phyloP scores from a whole-genome alignment of 2,329 filamentous ascomycete species.

The Aspergillus fructus region DNA sequence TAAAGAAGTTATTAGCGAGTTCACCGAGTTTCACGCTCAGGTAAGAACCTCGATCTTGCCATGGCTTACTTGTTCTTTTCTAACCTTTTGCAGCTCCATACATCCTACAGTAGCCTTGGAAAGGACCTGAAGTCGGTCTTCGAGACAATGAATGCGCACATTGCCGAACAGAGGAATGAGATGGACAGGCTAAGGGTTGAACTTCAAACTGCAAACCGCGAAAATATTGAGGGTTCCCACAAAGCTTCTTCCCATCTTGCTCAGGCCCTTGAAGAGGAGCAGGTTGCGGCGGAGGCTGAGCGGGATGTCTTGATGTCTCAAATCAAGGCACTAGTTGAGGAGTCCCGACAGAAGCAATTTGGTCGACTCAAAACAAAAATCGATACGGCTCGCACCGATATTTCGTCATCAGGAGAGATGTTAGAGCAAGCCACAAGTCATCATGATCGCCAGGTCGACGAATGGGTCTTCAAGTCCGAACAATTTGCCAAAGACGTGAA shows the following conservation, averaged over 20 bases:
- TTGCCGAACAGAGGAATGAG: slow-evolving; percentile 74
- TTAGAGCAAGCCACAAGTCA: slow-evolving; percentile 65
- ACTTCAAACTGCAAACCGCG: slow-evolving; percentile 67
- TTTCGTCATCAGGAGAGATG: slow-evolving; percentile 62
- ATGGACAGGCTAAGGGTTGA: slow-evolving; percentile 71
- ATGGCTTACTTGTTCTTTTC: background rate
- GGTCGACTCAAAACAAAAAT: slow-evolving; percentile 66
- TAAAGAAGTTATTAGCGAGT: slow-evolving; percentile 81
- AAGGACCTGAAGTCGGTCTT: slow-evolving; percentile 85
- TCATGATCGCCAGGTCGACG: slow-evolving; percentile 71
- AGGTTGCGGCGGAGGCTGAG: slow-evolving; percentile 69
- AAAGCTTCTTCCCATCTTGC: slow-evolving; percentile 66
- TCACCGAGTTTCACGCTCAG: slow-evolving; percentile 77
- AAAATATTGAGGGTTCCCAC: slow-evolving; percentile 67
- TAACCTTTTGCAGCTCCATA: slow-evolving; percentile 61
- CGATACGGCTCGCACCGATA: slow-evolving; percentile 60
- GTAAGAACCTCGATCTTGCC: slow-evolving; percentile 30
- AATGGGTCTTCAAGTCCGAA: slow-evolving; percentile 69
- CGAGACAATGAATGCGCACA: slow-evolving; percentile 72
- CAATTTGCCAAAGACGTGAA: slow-evolving; percentile 69
- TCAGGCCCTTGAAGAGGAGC: slow-evolving; percentile 72
- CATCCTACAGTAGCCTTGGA: slow-evolving; percentile 79
- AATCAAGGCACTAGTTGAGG: slow-evolving; percentile 73
- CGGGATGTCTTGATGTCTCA: slow-evolving; percentile 71
- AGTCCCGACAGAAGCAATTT: slow-evolving; percentile 72